A percentile compares a stretch with the other conserved stretches of the same genome.
Evolutionary conservation across 176 grass and related monocot species (phyloP).

Genomic region (Rhynchospora breviuscula): DNA sequence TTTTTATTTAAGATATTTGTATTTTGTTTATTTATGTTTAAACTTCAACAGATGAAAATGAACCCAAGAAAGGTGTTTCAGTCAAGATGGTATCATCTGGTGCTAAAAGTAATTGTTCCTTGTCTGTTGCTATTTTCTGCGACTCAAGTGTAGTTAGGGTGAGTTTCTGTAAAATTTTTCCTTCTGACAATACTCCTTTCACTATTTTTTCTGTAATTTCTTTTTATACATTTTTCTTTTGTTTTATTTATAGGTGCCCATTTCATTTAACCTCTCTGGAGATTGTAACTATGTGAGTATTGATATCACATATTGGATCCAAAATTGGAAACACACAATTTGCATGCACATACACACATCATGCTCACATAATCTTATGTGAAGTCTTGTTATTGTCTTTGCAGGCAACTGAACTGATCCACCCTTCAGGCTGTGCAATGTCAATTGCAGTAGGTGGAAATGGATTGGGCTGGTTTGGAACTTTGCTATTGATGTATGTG

Average conservation of each 20-base stretch:
- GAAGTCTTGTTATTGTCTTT: slow-evolving; percentile 14
- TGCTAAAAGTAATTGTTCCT: slow-evolving; percentile 46
- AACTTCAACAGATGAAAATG: slow-evolving; percentile 46
- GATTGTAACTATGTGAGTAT: slow-evolving; percentile 77
- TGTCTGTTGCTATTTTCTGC: slow-evolving; percentile 67
- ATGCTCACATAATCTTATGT: slow-evolving; percentile 26
- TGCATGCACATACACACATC: not conserved
- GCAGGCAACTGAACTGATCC: slow-evolving; percentile 59
- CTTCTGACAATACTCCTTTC: not conserved
- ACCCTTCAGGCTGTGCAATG: slow-evolving; percentile 82
- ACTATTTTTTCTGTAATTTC: not conserved
- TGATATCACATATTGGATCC: not conserved
- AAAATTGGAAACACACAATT: slow-evolving; percentile 17
- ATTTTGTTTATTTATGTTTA: slow-evolving; percentile 17
- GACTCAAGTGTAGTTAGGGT: slow-evolving; percentile 61
- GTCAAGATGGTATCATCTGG: slow-evolving; percentile 62
- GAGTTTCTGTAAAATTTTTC: slow-evolving; percentile 27
- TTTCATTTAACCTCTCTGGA: slow-evolving; percentile 57
- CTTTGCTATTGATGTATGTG: slow-evolving; percentile 58
- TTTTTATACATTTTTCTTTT: not conserved
- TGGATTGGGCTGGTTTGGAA: slow-evolving; percentile 76
- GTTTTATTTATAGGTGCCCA: slow-evolving; percentile 40
- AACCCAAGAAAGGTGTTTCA: slow-evolving; percentile 71
- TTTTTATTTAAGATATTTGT: slow-evolving; percentile 14
- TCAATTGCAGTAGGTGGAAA: slow-evolving; percentile 52